phyloP scores from a whole-genome alignment of 2,329 filamentous ascomycete genomes.

The Aspergillus cejpii region DNA sequence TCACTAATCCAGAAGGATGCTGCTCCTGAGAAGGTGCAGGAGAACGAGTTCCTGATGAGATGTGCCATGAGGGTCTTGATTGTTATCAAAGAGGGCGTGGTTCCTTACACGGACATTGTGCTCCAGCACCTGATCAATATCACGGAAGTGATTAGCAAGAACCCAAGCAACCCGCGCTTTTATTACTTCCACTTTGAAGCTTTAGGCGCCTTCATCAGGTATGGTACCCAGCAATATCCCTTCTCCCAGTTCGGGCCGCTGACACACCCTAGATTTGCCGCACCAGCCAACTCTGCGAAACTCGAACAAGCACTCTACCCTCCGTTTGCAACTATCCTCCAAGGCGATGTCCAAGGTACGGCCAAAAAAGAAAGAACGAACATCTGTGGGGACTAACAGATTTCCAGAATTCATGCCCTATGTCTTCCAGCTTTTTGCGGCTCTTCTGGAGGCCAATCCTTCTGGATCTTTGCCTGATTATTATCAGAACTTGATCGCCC shows the following conservation, averaged over 20 bases:
- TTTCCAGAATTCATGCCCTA: conserved; percentile 82
- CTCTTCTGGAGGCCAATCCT: conserved; percentile 79
- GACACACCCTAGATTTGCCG: conserved; percentile 51
- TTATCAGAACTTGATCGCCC: conserved; percentile 70
- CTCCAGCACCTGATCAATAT: conserved; percentile 79
- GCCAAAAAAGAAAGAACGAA: not conserved
- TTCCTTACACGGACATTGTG: conserved; percentile 68
- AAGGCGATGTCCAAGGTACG: conserved; percentile 71
- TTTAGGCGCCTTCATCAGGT: conserved; percentile 77
- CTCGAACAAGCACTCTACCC: conserved; percentile 76
- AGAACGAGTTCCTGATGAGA: conserved; percentile 98
- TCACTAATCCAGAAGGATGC: conserved; percentile 78
- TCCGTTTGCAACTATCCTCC: conserved; percentile 73
- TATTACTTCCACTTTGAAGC: conserved; percentile 99
- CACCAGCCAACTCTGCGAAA: conserved; percentile 59
- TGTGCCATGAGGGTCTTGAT: conserved; percentile 97
- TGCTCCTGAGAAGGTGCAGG: conserved; percentile 86
- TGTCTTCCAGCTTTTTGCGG: conserved; percentile 89
- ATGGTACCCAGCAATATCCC: conserved; percentile 15
- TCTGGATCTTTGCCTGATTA: conserved; percentile 69
- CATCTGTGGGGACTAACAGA: conserved; percentile 28
- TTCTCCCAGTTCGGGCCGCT: conserved; percentile 3
- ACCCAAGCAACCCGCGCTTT: conserved; percentile 94
- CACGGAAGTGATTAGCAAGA: conserved; percentile 83
- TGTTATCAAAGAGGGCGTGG: conserved; percentile 77